Evolutionary conservation across 1,284 basidiomycete species (phyloP), one percentile per base, ranked within the genome.

Genomic region (Ceratobasidium papillatum): DNA sequence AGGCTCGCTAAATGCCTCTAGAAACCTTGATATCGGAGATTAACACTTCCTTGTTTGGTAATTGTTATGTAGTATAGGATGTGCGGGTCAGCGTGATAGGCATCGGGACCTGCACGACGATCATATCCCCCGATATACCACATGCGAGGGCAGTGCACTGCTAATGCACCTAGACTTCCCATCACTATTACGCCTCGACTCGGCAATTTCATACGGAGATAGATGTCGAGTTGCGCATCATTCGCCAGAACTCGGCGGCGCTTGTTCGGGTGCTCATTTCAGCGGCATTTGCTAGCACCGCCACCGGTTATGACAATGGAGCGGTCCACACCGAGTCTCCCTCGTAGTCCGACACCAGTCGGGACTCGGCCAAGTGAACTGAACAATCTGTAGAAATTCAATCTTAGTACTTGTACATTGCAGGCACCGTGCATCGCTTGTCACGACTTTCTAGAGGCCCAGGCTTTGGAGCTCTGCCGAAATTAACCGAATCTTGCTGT

Each of bases 401-500:
- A 19, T 17, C 30, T 12, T 11, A 30, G 52, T 11, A 27, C 52
- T 54, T 54, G 1, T 32, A 25, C 25, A 51, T 11, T 11, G 49
- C 11, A 11, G 19, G 56, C 27, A 34, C 27, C 3, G 22, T 30
- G 25, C 30, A 32, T 14, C 30, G 54, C 54, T 56, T 14, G 32
- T 27, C 30, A 32, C 27, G n/a, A 7, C 30, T 56, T 7, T 54
- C 54, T 32, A 19, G 45, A 7, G 17, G 52, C 27, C 27, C 30
- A 27, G 52, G 52, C 52, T 32, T 54, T 54, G 52, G 56, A 22
- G 17, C 32, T 30, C 56, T 58, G 32, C 34, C 19, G 56, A 38
- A 58, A 58, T 58, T 58, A 58, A 56, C 52, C 11, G 19, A 34
- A 19, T 34, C 11, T 58, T 58, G 56, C 34, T 58, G 56, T 38